phyloP scores from a whole-genome alignment of 2,329 filamentous ascomycete species.

The Chalara sp. region DNA sequence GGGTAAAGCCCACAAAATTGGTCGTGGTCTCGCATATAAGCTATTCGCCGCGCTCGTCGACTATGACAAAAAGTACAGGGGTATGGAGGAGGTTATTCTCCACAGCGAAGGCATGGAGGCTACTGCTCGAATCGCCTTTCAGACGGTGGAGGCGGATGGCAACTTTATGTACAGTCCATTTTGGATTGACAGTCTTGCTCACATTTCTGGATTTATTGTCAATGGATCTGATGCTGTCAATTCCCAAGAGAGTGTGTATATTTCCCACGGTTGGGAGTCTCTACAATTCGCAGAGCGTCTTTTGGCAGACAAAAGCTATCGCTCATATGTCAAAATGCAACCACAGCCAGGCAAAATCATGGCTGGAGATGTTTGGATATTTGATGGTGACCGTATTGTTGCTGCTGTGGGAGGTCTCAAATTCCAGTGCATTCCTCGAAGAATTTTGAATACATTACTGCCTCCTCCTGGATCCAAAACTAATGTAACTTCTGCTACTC shows the following conservation, averaged over 20 bases:
- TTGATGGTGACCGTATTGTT: slow-evolving; percentile 32
- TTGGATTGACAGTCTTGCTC: slow-evolving; percentile 52
- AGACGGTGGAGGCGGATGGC: slow-evolving; percentile 41
- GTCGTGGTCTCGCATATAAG: slow-evolving; percentile 73
- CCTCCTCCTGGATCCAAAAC: slow-evolving; percentile 46
- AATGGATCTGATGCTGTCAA: slow-evolving; percentile 51
- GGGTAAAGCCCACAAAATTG: slow-evolving; percentile 65
- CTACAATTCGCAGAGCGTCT: slow-evolving; percentile 43
- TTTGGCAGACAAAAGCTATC: slow-evolving; percentile 40
- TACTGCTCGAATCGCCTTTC: slow-evolving; percentile 38
- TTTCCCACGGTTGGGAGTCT: slow-evolving; percentile 53
- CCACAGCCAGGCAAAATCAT: slow-evolving; percentile 41
- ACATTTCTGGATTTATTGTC: slow-evolving; percentile 55
- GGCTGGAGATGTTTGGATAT: slow-evolving; percentile 47
- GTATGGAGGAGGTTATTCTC: slow-evolving; percentile 53
- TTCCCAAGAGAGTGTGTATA: slow-evolving; percentile 47
- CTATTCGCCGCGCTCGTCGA: slow-evolving; percentile 52
- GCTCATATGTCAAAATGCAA: slow-evolving; percentile 53
- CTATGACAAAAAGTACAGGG: slow-evolving; percentile 46
- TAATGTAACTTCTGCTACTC: slow-evolving; percentile 13
- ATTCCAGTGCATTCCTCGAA: slow-evolving; percentile 39
- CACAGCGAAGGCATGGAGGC: slow-evolving; percentile 40
- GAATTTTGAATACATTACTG: slow-evolving; percentile 43
- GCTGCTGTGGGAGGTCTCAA: slow-evolving; percentile 21
- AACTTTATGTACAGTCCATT: slow-evolving; percentile 48